Conservation (phyloP, 1,284 basidiomycete genomes). For the Waitea zeae region DNA sequence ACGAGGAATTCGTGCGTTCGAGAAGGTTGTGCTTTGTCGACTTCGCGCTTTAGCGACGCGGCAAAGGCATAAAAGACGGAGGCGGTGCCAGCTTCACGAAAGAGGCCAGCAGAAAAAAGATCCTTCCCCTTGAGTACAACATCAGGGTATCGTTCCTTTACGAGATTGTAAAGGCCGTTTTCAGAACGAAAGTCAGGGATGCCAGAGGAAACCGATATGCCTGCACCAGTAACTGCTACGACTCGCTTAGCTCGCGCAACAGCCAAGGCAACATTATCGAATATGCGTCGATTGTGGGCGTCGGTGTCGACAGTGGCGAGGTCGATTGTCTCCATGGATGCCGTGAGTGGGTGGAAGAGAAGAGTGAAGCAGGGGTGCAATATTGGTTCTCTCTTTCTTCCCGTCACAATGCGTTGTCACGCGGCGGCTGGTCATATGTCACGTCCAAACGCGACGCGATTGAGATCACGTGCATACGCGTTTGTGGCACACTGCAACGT, state of each 20-base stretch:
- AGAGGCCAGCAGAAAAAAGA: conserved; percentile 77
- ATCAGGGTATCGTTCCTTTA: conserved; percentile 72
- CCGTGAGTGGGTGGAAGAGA: conserved; percentile 4
- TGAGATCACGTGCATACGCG: no score
- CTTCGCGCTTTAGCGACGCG: conserved; percentile 70
- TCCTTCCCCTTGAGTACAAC: conserved; percentile 77
- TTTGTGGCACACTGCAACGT: no score
- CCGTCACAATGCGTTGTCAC: no score
- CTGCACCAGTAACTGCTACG: conserved; percentile 79
- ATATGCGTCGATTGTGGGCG: conserved; percentile 29
- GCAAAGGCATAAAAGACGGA: conserved; percentile 92
- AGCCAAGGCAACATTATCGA: conserved; percentile 53
- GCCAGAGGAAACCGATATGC: conserved; percentile 84
- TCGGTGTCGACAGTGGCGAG: conserved; percentile 28
- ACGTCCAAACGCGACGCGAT: no score
- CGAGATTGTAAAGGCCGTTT: conserved; percentile 77
- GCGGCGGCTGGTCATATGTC: no score
- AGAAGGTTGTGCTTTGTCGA: conserved; percentile 68
- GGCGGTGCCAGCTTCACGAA: conserved; percentile 72
- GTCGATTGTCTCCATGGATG: conserved; percentile 50
- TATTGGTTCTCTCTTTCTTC: no score
- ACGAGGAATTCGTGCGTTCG: conserved; percentile 82
- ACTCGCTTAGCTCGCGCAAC: conserved; percentile 76
- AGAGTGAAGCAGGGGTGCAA: no score
- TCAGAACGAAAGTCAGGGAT: conserved; percentile 88